Evolutionary conservation across 192 early-diverging fungal species (phyloP), one percentile per base, ranked within the genome.

Genomic region (Coemansia sp.): DNA sequence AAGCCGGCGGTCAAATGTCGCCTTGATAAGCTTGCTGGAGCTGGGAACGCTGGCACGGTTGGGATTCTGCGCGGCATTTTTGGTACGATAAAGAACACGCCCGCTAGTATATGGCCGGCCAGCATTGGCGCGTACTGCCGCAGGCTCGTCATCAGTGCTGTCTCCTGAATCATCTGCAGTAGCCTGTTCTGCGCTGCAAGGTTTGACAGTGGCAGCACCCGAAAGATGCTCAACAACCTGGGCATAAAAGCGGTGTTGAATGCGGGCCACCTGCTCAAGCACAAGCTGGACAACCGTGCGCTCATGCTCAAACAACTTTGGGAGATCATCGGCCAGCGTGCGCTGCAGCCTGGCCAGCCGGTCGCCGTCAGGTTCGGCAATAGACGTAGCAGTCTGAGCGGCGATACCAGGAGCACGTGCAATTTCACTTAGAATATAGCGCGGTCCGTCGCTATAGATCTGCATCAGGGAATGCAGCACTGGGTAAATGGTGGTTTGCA

Each of bases 261-360:
- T 62, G 7, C 41, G 25, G 5, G 55, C 69, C 10, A 79, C 47
- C 49, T 59, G 67, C 49, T 67, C 72, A 7, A 62, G 15, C 1
- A 74, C 45, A 29, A 79, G 62, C 17, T 57, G 71, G 39, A 79
- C 65, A 17, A 71, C 57, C 8, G 55, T 62, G 12, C 68, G 61
- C 60, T 79, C 77, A 37, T 79, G 59, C 8, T 71, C 71, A 65
- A 79, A 79, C 15, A 79, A 67, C 77, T 57, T 65, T 12, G 77
- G 77, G 21, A 79, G 72, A 10, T 79, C 77, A 39, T 47, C 50
- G 5, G 68, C 65, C 17, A 79, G 65, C 49, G 62, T 53, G 25
- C 35, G 50, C 21, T 67, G 66, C 17, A 73, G 68, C 17, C 45
- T 35, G 17, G 65, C 25, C 17, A 54, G 25, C 11, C 71, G 59